Evolutionary conservation across 2,329 filamentous ascomycete genomes (phyloP), one percentile per base, ranked within the genome.

Genomic region (Aspergillus viridinutans): DNA sequence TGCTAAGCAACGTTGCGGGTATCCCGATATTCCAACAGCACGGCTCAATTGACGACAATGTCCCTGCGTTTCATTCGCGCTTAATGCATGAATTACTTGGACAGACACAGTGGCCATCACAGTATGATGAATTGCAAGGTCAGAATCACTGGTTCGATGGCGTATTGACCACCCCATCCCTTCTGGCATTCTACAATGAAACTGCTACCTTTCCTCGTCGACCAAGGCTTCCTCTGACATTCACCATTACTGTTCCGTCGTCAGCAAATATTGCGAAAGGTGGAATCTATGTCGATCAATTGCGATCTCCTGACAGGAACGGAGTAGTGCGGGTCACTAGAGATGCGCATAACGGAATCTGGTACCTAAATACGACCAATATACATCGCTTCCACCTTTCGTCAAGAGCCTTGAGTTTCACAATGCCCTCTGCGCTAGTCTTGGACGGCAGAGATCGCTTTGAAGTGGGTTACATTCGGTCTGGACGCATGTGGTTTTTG

Each of bases 1-100:
- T 86, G 12, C 68, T 80, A 54, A 68, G 74, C 2, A 85, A 85
- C 58, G 69, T 77, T 17, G 74, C 73, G 40, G 81, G 78, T 8
- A 81, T 84, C 26, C 80, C 80, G 1, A 74, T 85, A 3, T 67
- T 83, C 38, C 80, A 83, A 61, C 83, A 85, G 59, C 83, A 86
- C 67, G 83, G 83, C 4, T 73, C 76, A 28, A 64, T 71, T 9
- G 83, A 85, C 63, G 81, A 83, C 60, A 86, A 85, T 63, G 83
- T 86, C 3, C 83, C 83, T 0, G 72, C 76, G 5, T 85, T 83
- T 61, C 78, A 85, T 66, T 84, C 82, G 4, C 74, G 83, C 8
- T 69, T 83, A 9, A 79, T 85, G 68, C 75, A 77, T 48, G 76
- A 81, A 57, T 71, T 82, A 45, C 67, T 83, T 12, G 71, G 71